Evolutionary conservation across 2,329 filamentous ascomycete species (phyloP).

Genomic region (Cladosporium sp.): DNA sequence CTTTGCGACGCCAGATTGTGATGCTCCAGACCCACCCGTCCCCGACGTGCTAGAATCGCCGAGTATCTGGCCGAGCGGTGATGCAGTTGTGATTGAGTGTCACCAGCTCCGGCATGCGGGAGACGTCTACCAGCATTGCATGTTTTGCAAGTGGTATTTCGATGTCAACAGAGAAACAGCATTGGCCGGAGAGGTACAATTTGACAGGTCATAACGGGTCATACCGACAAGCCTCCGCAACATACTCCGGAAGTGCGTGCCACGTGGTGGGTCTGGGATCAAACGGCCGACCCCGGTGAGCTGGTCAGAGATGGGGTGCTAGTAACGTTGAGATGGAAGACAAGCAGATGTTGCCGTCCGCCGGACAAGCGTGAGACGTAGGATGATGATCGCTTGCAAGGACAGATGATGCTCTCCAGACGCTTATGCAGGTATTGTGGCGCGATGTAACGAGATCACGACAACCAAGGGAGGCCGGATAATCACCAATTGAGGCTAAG

Average conservation of each 20-base stretch:
- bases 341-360: not conserved
- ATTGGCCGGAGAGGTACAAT: not conserved
- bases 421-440: slow-evolving; percentile 5
- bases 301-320: not conserved
- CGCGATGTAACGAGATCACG: slow-evolving; percentile 4
- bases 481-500: slow-evolving; percentile 5
- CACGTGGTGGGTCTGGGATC: slow-evolving; percentile 11
- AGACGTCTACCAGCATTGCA: not conserved
- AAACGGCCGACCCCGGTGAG: slow-evolving; percentile 7
- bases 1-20: slow-evolving; percentile 9
- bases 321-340: not conserved
- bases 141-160: no score
- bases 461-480: not conserved
- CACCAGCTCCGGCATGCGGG: not conserved
- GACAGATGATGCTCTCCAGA: not conserved
- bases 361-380: not conserved
- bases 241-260: slow-evolving; percentile 12
- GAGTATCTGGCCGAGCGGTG: slow-evolving; percentile 2
- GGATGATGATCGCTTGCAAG: not conserved
- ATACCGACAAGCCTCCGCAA: slow-evolving; percentile 10
- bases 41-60: not conserved
- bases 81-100: not conserved
- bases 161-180: not conserved
- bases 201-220: not conserved
- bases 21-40: slow-evolving; percentile 10